phyloP scores from a whole-genome alignment of 1,284 basidiomycete species.

The Cutaneotrichosporon arboriforme region DNA sequence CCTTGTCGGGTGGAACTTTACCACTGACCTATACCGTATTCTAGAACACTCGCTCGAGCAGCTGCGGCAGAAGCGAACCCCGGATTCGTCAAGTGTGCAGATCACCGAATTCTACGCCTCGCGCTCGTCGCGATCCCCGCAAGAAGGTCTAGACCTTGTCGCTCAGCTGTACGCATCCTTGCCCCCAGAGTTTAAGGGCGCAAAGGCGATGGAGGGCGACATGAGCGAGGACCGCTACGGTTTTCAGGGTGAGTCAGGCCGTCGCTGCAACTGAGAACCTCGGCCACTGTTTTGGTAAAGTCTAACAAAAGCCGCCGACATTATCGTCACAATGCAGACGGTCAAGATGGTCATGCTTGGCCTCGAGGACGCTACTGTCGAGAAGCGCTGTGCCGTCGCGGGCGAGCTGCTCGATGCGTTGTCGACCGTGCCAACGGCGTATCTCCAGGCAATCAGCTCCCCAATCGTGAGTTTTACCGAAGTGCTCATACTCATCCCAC shows the following conservation, averaged over 20 bases:
- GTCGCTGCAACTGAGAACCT: too few relatives aligned
- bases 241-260: slow-evolving; percentile 33
- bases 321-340: slow-evolving; percentile 42
- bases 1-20: slow-evolving; percentile 43
- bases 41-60: slow-evolving; percentile 41
- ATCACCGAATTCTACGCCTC: slow-evolving; percentile 26
- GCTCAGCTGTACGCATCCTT: slow-evolving; percentile 32
- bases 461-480: slow-evolving; percentile 32
- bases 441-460: slow-evolving; percentile 38
- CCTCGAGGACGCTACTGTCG: slow-evolving; percentile 33
- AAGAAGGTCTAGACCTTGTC: slow-evolving; percentile 31
- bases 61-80: slow-evolving; percentile 20
- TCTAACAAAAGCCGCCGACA: slow-evolving; percentile 34
- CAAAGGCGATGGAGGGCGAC: slow-evolving; percentile 36
- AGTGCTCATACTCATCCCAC: neutral
- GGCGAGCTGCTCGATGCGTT: slow-evolving; percentile 43
- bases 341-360: slow-evolving; percentile 45
- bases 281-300: too few relatives aligned
- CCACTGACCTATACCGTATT: slow-evolving; percentile 41
- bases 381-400: slow-evolving; percentile 41
- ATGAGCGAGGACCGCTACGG: slow-evolving; percentile 35
- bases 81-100: slow-evolving; percentile 4
- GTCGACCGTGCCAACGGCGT: slow-evolving; percentile 38
- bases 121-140: slow-evolving; percentile 20
- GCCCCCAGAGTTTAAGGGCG: slow-evolving; percentile 33